Evolutionary conservation across 1,139 yeast species (phyloP), one percentile per base, ranked within the genome.

Genomic region (Pichia sp.): DNA sequence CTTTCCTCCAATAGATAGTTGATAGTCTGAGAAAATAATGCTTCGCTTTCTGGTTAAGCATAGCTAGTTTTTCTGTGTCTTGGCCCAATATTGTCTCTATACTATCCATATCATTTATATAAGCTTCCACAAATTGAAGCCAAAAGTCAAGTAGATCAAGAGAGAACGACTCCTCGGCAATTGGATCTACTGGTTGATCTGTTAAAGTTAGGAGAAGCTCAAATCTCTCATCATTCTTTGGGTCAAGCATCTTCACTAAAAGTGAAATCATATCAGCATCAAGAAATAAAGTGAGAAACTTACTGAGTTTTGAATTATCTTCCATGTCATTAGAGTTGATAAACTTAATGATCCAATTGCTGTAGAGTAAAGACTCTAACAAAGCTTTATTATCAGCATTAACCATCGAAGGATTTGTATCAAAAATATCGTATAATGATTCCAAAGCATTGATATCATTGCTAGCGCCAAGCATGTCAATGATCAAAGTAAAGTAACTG

Each of bases 131-230:
- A 40, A 83, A 67, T 43, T 79, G 81, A 41, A 75, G 74, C 97
- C 97, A 91, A 55, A 88, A 85, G 40, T 79, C 79, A 5, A 84
- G 66, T 50, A 86, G 67, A 42, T 78, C 80, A 34, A 71, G 75
- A 14, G 94, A 81, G 11, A 84, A 64, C 14, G 63, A 63, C 56
- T 89, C 96, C 22, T 85, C 89, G 0, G 68, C 61, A 1, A 81
- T 68, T 0, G 95, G 84, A 5, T 62, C 52, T 1, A 82, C 79
- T 1, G 81, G 79, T 38, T 73, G 70, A 40, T 71, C 69, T 0
- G 94, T 76, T 38, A 88, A 60, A 31, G 67, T 67, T 21, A 82
- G 49, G 11, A 84, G 59, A n/a, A 74, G 64, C 12, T 69, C 65
- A 14, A 81, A 57, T 32, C 74, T 68, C 18, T 62, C 59, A 31